Base-by-base conservation (phyloP, 768 basidiomycete species). In the Serendipita vermifera region DNA sequence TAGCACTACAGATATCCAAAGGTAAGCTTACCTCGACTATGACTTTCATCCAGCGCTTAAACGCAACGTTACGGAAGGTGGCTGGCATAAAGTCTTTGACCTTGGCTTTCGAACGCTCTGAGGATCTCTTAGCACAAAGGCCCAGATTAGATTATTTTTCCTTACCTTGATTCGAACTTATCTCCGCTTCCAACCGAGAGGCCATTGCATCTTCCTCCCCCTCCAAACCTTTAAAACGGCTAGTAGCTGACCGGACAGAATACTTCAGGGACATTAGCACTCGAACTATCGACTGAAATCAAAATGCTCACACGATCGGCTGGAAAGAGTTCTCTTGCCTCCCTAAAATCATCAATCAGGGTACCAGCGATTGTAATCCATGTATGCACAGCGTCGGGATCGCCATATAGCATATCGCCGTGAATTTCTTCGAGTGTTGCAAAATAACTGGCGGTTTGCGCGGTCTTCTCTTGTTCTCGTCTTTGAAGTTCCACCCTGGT, bases 351-450 rank as follows among this genome's bases (percentile, higher is more conserved):
- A 59, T 96, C 92, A 3, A 96, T 77, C 41, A 99, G 72, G 62
- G 80, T 84, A 64, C 89, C 87, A 0, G 90, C 89, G 62, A 89
- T 82, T 27, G 83, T 64, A 60, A 94, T 70, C 86, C 92, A 97
- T 62, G 83, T 78, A 53, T 78, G 73, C 57, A 78, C 72, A 3
- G 80, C 77, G 1, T 70, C 68, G 20, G 77, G 72, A 2, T 73
- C 75, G 3, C 64, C 65, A 2, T 62, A 64, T 11, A 71, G 66
- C 6, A 66, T 72, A 4, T 66, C 67, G 9, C 64, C 66, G 33
- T 77, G 66, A 74, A 81, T 78, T 29, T 83, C 80, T 60, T 75
- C 73, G 36, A 89, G 65, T 33, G 78, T 71, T 27, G 67, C 69
- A 66, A 83, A 85, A 9, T 81, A 80, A 38, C 71, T 70, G 1